phyloP scores from a whole-genome alignment of 164 flowering plant species.

The Vitis riparia region DNA sequence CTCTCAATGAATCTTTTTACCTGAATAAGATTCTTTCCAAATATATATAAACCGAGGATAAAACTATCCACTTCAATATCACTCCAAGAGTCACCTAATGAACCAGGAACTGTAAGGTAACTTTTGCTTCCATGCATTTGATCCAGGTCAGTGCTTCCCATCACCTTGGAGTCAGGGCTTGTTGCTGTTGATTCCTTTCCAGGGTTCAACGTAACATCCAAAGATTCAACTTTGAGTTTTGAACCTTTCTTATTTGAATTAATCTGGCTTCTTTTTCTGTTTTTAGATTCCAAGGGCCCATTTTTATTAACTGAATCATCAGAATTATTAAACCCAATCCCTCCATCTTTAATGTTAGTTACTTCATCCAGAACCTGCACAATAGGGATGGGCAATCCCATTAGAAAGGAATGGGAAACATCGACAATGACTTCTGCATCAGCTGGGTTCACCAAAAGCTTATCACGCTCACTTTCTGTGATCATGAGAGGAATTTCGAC shows the following conservation, averaged over 20 bases:
- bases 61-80: constrained; percentile 14
- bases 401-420: too few species aligned
- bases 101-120: constrained; percentile 16
- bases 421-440: too few species aligned
- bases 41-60: constrained; percentile 24
- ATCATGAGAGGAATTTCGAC: constrained; percentile 50
- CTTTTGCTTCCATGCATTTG: neutral
- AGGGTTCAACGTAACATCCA: neutral
- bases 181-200: neutral
- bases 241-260: constrained; percentile 8
- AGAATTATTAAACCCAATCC: too few species aligned
- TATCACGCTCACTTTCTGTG: too few species aligned
- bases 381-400: too few species aligned
- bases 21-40: constrained; percentile 30
- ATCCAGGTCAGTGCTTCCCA: too few species aligned
- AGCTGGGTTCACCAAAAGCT: too few species aligned
- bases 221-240: neutral
- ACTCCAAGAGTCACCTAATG: constrained; percentile 19
- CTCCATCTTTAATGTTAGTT: too few species aligned
- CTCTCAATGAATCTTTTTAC: constrained; percentile 24
- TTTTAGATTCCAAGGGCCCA: constrained; percentile 2
- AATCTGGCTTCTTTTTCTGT: constrained; percentile 11
- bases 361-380: too few species aligned
- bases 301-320: neutral
- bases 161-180: too few species aligned